These are phyloP conservation scores for Yamadazyma oceani DNA, from an alignment of 1,139 yeast genomes.

Conservation along the genomic window DNA sequence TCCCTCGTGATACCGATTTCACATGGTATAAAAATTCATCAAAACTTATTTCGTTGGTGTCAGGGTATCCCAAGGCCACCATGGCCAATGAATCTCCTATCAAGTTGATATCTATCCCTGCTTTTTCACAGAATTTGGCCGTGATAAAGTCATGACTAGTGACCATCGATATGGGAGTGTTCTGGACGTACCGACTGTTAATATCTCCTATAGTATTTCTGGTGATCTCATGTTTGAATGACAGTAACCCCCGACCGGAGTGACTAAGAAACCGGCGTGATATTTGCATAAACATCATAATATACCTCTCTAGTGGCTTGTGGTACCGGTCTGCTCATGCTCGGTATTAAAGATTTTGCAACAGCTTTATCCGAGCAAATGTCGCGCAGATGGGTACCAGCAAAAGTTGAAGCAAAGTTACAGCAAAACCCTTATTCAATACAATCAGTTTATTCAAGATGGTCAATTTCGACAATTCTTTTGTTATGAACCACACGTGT, in stretches of 20 bases:
- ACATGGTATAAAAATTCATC: slow-evolving; percentile 82
- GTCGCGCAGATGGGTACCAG: too few species aligned
- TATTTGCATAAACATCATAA: too few species aligned
- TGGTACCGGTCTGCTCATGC: too few species aligned
- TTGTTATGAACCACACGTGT: slow-evolving; percentile 68
- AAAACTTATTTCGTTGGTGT: slow-evolving; percentile 71
- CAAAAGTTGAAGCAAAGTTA: too few species aligned
- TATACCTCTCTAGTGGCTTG: too few species aligned
- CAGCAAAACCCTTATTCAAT: too few species aligned
- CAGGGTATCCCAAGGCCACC: slow-evolving; percentile 82
- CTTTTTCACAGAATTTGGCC: slow-evolving; percentile 66
- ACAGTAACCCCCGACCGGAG: slow-evolving; percentile 7
- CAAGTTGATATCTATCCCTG: slow-evolving; percentile 68
- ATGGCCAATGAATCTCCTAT: slow-evolving; percentile 94
- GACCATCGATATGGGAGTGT: slow-evolving; percentile 65
- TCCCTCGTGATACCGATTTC: slow-evolving; percentile 74
- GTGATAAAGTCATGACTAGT: slow-evolving; percentile 91
- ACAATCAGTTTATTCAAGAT: slow-evolving; percentile 14
- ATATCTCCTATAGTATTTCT: slow-evolving; percentile 45
- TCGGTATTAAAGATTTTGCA: too few species aligned
- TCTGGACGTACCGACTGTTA: slow-evolving; percentile 34
- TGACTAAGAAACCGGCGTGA: slow-evolving; percentile 3
- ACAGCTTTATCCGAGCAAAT: too few species aligned
- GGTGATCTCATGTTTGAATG: slow-evolving; percentile 14
- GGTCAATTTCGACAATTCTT: slow-evolving; percentile 36